A percentile compares a stretch with the other conserved stretches of the same genome.
Evolutionary conservation across 495 filamentous ascomycete genomes (phyloP).

Genomic region (Neurospora sublineolata): DNA sequence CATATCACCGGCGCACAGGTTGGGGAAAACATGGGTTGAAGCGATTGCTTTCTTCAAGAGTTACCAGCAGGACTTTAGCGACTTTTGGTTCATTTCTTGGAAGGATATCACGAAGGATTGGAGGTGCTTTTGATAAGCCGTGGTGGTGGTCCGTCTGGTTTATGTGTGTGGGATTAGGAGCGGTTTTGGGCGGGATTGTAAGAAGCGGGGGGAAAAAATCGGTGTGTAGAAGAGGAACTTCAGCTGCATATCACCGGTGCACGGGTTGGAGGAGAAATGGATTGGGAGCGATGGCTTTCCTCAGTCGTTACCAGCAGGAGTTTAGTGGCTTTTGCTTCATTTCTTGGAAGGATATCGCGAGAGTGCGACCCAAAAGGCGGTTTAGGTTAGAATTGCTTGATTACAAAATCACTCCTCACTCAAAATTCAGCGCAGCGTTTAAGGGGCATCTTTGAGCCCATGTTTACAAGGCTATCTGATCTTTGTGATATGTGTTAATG

Average conservation of each 20-base stretch:
- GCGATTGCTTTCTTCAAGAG: neutral
- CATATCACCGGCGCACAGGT: neutral
- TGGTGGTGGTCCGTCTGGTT: neutral
- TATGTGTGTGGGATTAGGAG: neutral
- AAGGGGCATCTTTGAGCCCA: neutral
- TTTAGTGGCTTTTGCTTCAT: neutral
- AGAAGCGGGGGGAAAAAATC: neutral
- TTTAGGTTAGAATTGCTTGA: neutral
- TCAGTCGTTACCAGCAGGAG: neutral
- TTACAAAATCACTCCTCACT: neutral
- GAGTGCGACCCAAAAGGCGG: neutral
- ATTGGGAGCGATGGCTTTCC: neutral
- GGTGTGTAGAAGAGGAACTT: neutral
- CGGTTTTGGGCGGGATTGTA: neutral
- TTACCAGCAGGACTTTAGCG: neutral
- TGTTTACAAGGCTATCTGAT: neutral
- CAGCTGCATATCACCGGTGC: neutral
- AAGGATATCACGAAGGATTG: constrained; percentile 29
- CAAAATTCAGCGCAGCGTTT: neutral
- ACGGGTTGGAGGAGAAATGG: neutral
- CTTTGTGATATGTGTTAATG: neutral
- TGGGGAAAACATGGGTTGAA: neutral
- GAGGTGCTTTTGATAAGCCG: constrained; percentile 43
- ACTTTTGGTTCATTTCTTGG: neutral
- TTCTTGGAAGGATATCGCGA: neutral